Percentiles rank a stretch among this genome's conserved stretches.
Evolutionary conservation across 495 filamentous ascomycete genomes (phyloP).

Genomic region (Podospora pseudoanserina): DNA sequence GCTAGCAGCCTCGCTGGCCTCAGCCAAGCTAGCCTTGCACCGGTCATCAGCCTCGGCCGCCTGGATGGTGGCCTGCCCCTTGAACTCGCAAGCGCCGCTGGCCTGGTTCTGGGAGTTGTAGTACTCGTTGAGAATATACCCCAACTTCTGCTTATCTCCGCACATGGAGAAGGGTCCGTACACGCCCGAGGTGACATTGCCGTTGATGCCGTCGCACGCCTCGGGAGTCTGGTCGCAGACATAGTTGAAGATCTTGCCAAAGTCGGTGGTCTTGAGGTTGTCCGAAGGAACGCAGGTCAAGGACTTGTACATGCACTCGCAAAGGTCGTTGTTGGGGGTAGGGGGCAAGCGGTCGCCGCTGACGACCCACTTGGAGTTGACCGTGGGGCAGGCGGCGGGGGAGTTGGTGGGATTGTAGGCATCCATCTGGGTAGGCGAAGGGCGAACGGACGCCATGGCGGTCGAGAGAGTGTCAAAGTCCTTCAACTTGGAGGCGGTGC

Average conservation of each 20-base stretch:
- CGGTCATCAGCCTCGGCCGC: constrained; percentile 11
- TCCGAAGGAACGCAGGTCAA: constrained; percentile 64
- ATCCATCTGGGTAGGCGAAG: constrained; percentile 58
- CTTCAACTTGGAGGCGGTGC: constrained; percentile 55
- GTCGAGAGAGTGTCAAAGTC: constrained; percentile 74
- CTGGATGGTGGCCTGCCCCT: constrained; percentile 34
- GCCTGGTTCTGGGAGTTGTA: constrained; percentile 59
- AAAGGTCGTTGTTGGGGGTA: constrained; percentile 67
- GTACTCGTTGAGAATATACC: constrained; percentile 77
- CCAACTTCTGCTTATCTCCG: constrained; percentile 68
- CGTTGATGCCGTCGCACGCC: constrained; percentile 64
- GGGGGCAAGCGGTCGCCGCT: constrained; percentile 66
- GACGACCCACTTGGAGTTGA: constrained; percentile 64
- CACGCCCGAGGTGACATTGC: constrained; percentile 65
- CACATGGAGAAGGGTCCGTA: constrained; percentile 96
- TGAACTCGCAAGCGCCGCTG: constrained; percentile 70
- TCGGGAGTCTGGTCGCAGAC: constrained; percentile 60
- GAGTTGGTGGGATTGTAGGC: constrained; percentile 78
- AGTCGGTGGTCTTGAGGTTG: constrained; percentile 48
- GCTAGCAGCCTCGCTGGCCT: constrained; percentile 45
- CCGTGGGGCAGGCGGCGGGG: constrained; percentile 67
- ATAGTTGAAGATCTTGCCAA: constrained; percentile 63
- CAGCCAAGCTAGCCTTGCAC: constrained; percentile 38
- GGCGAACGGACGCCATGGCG: constrained; percentile 65
- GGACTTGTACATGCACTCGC: constrained; percentile 73